phyloP scores from a whole-genome alignment of 805 yeast genomes.

The Candida takata region DNA sequence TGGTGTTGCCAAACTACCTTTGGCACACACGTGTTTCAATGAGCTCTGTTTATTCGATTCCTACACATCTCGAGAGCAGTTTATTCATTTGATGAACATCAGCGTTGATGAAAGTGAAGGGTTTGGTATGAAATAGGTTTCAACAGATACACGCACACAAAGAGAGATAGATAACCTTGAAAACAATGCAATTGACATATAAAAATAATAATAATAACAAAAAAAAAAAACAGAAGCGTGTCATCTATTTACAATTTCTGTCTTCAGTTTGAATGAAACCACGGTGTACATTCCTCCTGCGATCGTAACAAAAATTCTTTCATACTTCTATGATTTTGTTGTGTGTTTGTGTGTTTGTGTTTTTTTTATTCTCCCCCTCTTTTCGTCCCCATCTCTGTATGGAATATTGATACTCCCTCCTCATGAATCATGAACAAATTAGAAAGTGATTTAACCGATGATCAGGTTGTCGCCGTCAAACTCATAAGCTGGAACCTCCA shows the following conservation, averaged over 20 bases:
- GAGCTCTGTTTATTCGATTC: slow-evolving; percentile 69
- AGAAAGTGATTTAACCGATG: slow-evolving; percentile 58
- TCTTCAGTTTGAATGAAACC: slow-evolving; percentile 5
- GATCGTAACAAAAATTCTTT: background rate
- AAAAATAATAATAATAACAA: slow-evolving; percentile 4
- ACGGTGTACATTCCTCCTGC: background rate
- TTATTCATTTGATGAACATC: slow-evolving; percentile 48
- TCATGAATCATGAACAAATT: background rate
- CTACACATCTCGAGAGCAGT: slow-evolving; percentile 48
- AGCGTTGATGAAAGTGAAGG: slow-evolving; percentile 83
- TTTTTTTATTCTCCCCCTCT: slow-evolving; percentile 2
- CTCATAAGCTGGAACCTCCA: slow-evolving; percentile 91
- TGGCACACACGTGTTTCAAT: slow-evolving; percentile 93
- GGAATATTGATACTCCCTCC: slow-evolving; percentile 1
- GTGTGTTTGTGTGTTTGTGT: slow-evolving; percentile 5
- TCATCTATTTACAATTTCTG: slow-evolving; percentile 16
- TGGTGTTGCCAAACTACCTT: slow-evolving; percentile 47
- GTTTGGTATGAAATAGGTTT: slow-evolving; percentile 52
- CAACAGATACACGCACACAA: background rate
- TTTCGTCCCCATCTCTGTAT: background rate
- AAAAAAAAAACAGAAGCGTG: slow-evolving; percentile 16
- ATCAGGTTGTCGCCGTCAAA: slow-evolving; percentile 79
- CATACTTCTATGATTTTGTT: slow-evolving; percentile 1
- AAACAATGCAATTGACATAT: slow-evolving; percentile 14
- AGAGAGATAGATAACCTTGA: no score